Evolutionary conservation across 805 yeast species (phyloP), one percentile per base, ranked within the genome.

Genomic region (Candida nemodendra): DNA sequence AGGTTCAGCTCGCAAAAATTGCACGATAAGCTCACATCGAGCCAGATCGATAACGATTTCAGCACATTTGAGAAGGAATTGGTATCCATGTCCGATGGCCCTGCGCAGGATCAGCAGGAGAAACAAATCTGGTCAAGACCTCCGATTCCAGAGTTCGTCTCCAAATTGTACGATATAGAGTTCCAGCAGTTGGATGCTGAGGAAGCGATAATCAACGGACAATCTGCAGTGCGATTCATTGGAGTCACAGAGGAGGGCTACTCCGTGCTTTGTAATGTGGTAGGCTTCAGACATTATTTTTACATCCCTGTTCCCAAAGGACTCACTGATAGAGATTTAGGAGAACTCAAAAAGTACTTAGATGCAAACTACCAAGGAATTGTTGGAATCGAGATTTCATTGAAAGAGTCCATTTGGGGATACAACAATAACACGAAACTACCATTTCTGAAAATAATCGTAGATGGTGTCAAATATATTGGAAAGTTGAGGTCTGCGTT

Each of bases 171-270:
- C 27, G 89, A 83, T 51, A 70, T 84, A 18, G 70, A 74, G 1
- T 90, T 90, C 59, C 98, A 93, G 61, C 99, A 93, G 55, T 68
- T 93, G 51, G 99, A 93, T 60, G 96, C 95, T 1, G 98, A 93
- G 54, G 99, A 93, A 53, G 75, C 85, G 3, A 57, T 64, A 19
- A 57, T 75, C 7, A 75, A 76, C 25, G 80, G 78, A 12, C 68
- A 74, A 18, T 75, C 84, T 0, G 72, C 78, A 2, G 85, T 90
- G 0, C 74, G 96, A 38, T 83, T 95, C 55, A 93, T 90, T 61
- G 99, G 99, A 40, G 89, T 95, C 27, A 89, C 98, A 1, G 76
- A 71, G 41, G 81, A 78, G 39, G 99, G 99, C 4, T 68, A 88
- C 55, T 85, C 97, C 0, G 86, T 93, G 15, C 70, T 90, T 48